A percentile compares a stretch with the other conserved stretches of the same genome.
Conservation (phyloP, 163 green algal genomes). For the Coccomyxa subellipsoidea region DNA sequence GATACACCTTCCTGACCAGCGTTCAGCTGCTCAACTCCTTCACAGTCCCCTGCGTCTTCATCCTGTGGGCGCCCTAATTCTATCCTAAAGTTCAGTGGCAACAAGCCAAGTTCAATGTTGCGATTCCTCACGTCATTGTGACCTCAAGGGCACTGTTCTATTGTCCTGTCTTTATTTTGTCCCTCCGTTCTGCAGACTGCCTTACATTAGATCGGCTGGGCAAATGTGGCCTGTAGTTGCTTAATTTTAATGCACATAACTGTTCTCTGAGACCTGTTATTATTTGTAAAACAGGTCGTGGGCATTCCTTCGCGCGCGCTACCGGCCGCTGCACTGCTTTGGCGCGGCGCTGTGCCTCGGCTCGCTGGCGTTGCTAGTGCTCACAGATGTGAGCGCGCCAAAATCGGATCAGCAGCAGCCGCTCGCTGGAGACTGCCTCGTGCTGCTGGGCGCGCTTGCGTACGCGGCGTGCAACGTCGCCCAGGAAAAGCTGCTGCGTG, state of each 20-base stretch:
- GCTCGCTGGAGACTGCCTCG: slow-evolving; percentile 44
- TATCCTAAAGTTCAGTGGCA: not conserved
- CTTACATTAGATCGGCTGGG: no score
- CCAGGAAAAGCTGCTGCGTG: slow-evolving; percentile 57
- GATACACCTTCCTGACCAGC: slow-evolving; percentile 69
- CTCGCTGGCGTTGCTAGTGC: slow-evolving; percentile 60
- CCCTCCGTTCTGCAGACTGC: no score
- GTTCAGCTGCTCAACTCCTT: slow-evolving; percentile 72
- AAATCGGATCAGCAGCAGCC: slow-evolving; percentile 26
- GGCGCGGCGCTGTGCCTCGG: slow-evolving; percentile 54
- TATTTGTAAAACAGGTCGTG: slow-evolving; percentile 10
- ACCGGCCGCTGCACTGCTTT: slow-evolving; percentile 40
- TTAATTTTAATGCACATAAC: not conserved
- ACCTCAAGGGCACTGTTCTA: not conserved
- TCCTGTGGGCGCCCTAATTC: not conserved
- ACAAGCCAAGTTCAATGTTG: no score
- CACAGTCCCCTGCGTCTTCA: slow-evolving; percentile 52
- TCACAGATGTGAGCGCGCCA: slow-evolving; percentile 34
- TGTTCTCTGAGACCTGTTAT: not conserved
- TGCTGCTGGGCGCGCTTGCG: slow-evolving; percentile 45
- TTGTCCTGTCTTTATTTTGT: not conserved
- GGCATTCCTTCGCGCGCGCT: slow-evolving; percentile 40
- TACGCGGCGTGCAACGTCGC: slow-evolving; percentile 70
- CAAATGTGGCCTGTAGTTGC: no score
- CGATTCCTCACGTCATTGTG: slow-evolving; percentile 5